Evolutionary conservation across 768 basidiomycete genomes (phyloP).

Genomic region (Calvatia gigantea): DNA sequence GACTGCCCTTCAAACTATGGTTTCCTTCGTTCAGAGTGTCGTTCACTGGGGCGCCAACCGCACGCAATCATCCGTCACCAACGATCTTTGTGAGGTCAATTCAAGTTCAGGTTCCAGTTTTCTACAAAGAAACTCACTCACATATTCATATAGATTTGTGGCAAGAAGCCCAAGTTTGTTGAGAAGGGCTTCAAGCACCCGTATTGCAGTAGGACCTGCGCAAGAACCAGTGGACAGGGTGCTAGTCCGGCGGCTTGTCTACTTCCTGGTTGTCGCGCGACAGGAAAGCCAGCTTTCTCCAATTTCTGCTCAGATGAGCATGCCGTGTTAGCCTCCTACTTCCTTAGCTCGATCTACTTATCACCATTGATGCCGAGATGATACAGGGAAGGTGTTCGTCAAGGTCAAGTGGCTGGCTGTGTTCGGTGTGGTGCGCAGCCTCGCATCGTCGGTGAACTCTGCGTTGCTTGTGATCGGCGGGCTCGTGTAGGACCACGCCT

Average conservation of each 20-base stretch:
- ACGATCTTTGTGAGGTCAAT: conserved; percentile 47
- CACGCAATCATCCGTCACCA: conserved; percentile 26
- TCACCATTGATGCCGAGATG: background rate
- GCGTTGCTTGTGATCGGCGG: conserved; percentile 47
- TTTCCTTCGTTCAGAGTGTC: conserved; percentile 37
- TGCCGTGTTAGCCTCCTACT: conserved; percentile 41
- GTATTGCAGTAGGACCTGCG: conserved; percentile 62
- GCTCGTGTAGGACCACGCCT: conserved; percentile 39
- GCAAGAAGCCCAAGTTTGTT: conserved; percentile 57
- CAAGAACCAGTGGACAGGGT: conserved; percentile 38
- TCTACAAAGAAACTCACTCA: conserved; percentile 6
- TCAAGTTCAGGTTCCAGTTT: background rate
- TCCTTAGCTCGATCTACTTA: background rate
- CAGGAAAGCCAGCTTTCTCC: conserved; percentile 45
- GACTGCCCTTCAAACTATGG: conserved; percentile 27
- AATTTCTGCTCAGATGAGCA: conserved; percentile 60
- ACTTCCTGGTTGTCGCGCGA: conserved; percentile 49
- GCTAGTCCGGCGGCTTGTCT: conserved; percentile 37
- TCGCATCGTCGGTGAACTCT: conserved; percentile 41
- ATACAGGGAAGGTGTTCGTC: conserved; percentile 48
- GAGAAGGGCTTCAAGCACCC: conserved; percentile 56
- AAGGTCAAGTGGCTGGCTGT: conserved; percentile 47
- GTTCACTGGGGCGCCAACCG: conserved; percentile 32
- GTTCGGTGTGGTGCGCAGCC: conserved; percentile 45
- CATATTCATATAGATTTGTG: conserved; percentile 43